These are phyloP conservation scores for Penicillium herquei DNA, from an alignment of 495 filamentous ascomycete genomes.

Conservation along the genomic window DNA sequence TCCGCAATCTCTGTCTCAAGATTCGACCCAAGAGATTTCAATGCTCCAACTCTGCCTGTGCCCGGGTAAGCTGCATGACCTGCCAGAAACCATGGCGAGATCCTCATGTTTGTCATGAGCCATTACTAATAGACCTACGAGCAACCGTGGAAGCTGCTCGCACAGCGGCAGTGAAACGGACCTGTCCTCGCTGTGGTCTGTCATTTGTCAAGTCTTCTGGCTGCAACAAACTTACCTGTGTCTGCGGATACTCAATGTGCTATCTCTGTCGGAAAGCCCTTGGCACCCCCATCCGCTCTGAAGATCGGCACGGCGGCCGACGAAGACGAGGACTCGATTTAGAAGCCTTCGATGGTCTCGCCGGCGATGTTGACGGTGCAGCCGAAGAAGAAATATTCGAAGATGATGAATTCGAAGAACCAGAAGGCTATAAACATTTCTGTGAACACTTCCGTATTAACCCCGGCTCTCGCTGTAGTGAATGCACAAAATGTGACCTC, in stretches of 20 bases:
- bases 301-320: constrained; percentile 3
- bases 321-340: constrained; percentile 4
- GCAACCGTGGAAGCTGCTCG: constrained; percentile 87
- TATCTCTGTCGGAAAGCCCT: constrained; percentile 73
- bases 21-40: constrained; percentile 67
- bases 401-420: constrained; percentile 42
- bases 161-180: constrained; percentile 91
- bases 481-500: constrained; percentile 87
- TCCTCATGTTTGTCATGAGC: constrained; percentile 65
- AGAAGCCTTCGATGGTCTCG: constrained; percentile 12
- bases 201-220: constrained; percentile 89
- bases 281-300: constrained; percentile 23
- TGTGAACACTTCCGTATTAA: constrained; percentile 86
- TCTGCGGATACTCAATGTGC: constrained; percentile 98
- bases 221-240: constrained; percentile 96
- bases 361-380: constrained; percentile 4
- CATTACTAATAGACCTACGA: constrained; percentile 66
- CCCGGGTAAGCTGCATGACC: constrained; percentile 69
- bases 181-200: constrained; percentile 84
- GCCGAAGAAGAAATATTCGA: constrained; percentile 18
- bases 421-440: constrained; percentile 83
- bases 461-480: constrained; percentile 66
- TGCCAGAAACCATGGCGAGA: constrained; percentile 67
- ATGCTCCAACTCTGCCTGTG: constrained; percentile 67
- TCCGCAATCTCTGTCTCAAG: constrained; percentile 62